Percentiles rank a stretch among this genome's conserved stretches.
phyloP scores from a whole-genome alignment of 2,329 filamentous ascomycete genomes.

The Monilinia aucupariae region DNA sequence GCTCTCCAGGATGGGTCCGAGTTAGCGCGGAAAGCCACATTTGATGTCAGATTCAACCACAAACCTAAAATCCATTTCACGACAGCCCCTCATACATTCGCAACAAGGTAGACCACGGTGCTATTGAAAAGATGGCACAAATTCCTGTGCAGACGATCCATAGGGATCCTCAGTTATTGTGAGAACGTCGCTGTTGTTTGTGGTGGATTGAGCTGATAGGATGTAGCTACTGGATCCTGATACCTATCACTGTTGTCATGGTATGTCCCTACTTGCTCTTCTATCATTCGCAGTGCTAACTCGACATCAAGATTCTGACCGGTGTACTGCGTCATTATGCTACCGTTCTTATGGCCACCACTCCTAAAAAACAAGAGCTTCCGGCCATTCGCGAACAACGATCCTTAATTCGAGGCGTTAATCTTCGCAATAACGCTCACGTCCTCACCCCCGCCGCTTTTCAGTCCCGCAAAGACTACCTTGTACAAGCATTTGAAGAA shows the following conservation, averaged over 20 bases:
- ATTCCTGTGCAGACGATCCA: constrained; percentile 90
- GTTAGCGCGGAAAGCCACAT: constrained; percentile 30
- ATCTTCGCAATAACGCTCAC: constrained; percentile 75
- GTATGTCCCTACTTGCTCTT: constrained; percentile 39
- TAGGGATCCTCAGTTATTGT: constrained; percentile 98
- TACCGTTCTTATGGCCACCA: constrained; percentile 62
- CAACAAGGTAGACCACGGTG: not conserved
- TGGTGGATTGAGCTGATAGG: constrained; percentile 26
- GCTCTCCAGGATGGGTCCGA: constrained; percentile 18
- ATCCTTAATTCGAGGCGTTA: constrained; percentile 75
- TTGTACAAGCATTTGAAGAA: constrained; percentile 78
- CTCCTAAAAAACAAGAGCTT: constrained; percentile 50
- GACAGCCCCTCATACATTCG: constrained; percentile 10
- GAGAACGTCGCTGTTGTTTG: constrained; percentile 38
- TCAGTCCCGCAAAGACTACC: constrained; percentile 69
- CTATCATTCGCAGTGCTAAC: not conserved
- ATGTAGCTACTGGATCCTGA: constrained; percentile 92
- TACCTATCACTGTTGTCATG: constrained; percentile 98
- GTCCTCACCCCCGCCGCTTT: constrained; percentile 75
- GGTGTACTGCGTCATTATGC: constrained; percentile 95
- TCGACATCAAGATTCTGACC: constrained; percentile 64
- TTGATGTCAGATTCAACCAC: constrained; percentile 23
- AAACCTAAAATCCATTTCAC: not conserved
- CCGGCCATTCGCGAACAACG: constrained; percentile 80
- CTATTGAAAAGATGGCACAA: constrained; percentile 65